Conservation (phyloP, 257 asterid species). For the Rubia yunnanensis region DNA sequence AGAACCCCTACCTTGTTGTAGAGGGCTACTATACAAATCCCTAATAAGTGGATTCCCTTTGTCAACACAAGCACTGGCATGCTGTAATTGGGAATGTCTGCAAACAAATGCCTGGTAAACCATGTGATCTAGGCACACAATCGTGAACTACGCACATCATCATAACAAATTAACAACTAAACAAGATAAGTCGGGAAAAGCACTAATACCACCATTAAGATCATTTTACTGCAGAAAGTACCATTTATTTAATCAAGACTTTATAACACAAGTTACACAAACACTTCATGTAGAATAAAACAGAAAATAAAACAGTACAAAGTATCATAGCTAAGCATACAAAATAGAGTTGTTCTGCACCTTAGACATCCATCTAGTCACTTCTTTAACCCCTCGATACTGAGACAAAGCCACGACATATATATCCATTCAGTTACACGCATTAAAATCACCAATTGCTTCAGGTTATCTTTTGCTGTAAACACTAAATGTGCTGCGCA, state of each 20-base stretch:
- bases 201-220: background rate
- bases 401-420: slow-evolving; percentile 73
- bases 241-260: background rate
- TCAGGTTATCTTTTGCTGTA: no score
- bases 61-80: slow-evolving; percentile 87
- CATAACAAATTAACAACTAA: no score
- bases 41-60: slow-evolving; percentile 79
- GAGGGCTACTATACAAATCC: slow-evolving; percentile 92
- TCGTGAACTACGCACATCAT: background rate
- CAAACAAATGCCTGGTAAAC: background rate
- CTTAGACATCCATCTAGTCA: slow-evolving; percentile 96
- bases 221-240: background rate
- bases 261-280: background rate
- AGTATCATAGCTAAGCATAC: no score
- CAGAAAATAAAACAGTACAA: no score
- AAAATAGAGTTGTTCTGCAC: slow-evolving; percentile 20
- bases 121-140: background rate
- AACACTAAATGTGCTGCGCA: no score
- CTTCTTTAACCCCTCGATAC: slow-evolving; percentile 84
- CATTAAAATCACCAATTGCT: slow-evolving; percentile 89
- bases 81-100: slow-evolving; percentile 30
- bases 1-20: slow-evolving; percentile 72
- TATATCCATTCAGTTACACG: slow-evolving; percentile 84
- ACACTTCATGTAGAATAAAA: background rate
- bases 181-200: background rate